These are phyloP conservation scores for Cyclotella kingstonii DNA, from an alignment of 108 stramenopile species.

Conservation along the genomic window DNA sequence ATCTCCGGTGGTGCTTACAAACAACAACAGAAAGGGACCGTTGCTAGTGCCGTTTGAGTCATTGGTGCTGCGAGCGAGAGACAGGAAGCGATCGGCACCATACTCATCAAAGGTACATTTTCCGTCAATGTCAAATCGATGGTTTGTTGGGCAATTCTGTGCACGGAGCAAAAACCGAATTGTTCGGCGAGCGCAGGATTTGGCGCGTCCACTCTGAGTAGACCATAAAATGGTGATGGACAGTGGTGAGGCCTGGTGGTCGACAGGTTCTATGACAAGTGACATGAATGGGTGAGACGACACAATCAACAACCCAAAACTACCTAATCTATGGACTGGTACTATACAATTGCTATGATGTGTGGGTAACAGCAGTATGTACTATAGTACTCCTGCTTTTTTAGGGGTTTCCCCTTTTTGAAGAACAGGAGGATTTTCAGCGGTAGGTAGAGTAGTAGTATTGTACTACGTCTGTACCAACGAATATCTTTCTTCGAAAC, in stretches of 20 bases:
- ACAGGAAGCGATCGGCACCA: constrained; percentile 28
- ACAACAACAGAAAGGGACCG: constrained; percentile 44
- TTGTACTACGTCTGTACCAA: too few species aligned
- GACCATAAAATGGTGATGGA: constrained; percentile 60
- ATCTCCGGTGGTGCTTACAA: constrained; percentile 86
- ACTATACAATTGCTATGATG: too few species aligned
- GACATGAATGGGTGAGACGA: too few species aligned
- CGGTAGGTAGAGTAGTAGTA: too few species aligned
- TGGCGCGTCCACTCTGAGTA: constrained; percentile 79
- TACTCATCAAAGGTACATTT: constrained; percentile 64
- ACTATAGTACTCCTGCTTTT: too few species aligned
- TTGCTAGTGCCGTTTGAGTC: neutral
- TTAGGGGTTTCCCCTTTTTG: too few species aligned
- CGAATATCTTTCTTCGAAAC: too few species aligned
- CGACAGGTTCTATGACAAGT: too few species aligned
- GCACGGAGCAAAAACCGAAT: constrained; percentile 60
- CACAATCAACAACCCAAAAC: too few species aligned
- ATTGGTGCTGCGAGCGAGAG: neutral
- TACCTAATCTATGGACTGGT: too few species aligned
- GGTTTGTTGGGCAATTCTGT: constrained; percentile 14
- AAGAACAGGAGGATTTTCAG: too few species aligned
- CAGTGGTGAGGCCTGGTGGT: neutral
- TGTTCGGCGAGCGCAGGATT: constrained; percentile 80
- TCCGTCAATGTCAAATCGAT: constrained; percentile 26
- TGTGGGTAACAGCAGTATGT: too few species aligned